These are phyloP conservation scores for Apiospora saccharicola DNA, from an alignment of 2,329 filamentous ascomycete genomes.

Conservation along the genomic window DNA sequence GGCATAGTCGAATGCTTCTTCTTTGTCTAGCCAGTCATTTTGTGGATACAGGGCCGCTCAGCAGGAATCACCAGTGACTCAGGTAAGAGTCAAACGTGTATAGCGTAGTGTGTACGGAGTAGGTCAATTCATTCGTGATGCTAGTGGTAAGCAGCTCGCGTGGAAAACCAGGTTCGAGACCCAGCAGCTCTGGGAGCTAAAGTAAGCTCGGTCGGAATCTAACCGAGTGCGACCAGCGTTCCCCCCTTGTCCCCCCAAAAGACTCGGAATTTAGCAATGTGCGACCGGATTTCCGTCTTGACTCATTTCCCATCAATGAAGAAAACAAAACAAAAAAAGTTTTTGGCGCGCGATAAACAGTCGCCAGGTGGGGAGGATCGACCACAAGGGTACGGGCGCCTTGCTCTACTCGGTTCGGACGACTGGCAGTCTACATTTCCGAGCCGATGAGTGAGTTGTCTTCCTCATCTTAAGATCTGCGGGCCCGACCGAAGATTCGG, in stretches of 20 bases:
- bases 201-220: constrained; percentile 16
- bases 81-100: neutral
- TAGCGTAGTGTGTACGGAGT: no score
- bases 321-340: neutral
- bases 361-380: neutral
- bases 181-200: neutral
- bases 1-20: neutral
- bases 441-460: neutral
- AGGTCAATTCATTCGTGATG: no score
- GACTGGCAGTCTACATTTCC: neutral
- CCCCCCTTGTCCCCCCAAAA: no score
- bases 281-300: neutral
- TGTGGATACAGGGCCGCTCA: neutral
- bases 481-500: neutral
- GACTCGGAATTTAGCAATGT: constrained; percentile 14
- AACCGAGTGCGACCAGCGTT: constrained; percentile 7
- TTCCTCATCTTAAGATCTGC: neutral
- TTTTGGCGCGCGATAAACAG: neutral
- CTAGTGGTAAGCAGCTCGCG: neutral
- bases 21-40: neutral
- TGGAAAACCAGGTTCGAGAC: neutral
- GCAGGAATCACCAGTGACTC: neutral
- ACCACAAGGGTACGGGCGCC: neutral
- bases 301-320: neutral
- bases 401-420: neutral